Percentiles rank a stretch among this genome's conserved stretches.
Evolutionary conservation across 768 basidiomycete genomes (phyloP).

Genomic region (Collybia mongolica): DNA sequence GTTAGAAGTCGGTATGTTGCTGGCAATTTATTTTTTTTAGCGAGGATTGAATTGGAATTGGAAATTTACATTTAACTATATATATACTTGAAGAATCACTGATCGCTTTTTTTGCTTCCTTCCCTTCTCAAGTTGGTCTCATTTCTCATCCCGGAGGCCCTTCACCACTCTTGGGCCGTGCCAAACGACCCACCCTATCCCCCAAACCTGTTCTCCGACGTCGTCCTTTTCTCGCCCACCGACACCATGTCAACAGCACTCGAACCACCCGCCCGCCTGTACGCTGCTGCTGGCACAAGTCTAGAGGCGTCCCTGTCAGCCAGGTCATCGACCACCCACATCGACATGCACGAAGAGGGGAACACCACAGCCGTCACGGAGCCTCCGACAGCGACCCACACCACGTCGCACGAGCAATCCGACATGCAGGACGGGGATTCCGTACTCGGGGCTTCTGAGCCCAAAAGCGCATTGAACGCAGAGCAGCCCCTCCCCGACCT

Average conservation of each 20-base stretch:
- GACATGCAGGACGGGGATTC: slow-evolving; percentile 1
- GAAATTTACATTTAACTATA: no score
- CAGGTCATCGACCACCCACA: slow-evolving; percentile 14
- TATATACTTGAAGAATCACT: no score
- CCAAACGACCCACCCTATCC: no score
- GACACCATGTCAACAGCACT: slow-evolving; percentile 6
- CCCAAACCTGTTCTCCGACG: no score
- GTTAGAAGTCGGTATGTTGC: no score
- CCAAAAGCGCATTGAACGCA: background rate
- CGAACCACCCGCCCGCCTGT: slow-evolving; percentile 13
- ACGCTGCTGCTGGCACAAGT: slow-evolving; percentile 3
- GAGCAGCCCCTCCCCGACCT: slow-evolving; percentile 1
- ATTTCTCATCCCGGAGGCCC: no score
- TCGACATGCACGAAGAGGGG: slow-evolving; percentile 10
- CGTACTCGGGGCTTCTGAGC: slow-evolving; percentile 2
- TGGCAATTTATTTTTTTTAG: no score
- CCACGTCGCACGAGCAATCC: slow-evolving; percentile 10
- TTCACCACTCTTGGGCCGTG: no score
- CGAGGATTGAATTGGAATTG: no score
- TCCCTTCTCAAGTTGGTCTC: no score
- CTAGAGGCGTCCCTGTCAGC: slow-evolving; percentile 10
- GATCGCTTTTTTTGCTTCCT: no score
- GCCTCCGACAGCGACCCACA: background rate
- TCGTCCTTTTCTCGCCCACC: no score
- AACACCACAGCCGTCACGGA: slow-evolving; percentile 1